Percentiles rank a stretch among this genome's conserved stretches.
Evolutionary conservation across 495 filamentous ascomycete genomes (phyloP).

Genomic region (Podospora bellae-mahoneyi): DNA sequence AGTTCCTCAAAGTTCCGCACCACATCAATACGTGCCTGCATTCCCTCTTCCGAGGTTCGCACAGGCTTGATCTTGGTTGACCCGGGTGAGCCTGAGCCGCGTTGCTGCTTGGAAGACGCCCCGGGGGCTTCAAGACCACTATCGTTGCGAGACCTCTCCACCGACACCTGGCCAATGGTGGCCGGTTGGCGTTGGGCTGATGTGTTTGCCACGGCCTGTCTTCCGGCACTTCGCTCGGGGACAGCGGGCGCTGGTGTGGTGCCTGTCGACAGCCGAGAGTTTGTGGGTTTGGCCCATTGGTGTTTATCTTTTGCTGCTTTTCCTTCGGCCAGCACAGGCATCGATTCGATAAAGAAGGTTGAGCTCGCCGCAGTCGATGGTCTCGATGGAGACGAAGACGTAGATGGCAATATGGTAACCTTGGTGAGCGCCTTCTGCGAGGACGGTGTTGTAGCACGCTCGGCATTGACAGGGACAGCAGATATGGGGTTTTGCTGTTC

Average conservation of each 20-base stretch:
- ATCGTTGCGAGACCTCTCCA: constrained; percentile 27
- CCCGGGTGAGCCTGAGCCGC: constrained; percentile 40
- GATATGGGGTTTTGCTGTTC: not conserved
- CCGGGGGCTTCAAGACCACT: constrained; percentile 22
- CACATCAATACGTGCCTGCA: constrained; percentile 40
- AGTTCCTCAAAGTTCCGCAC: constrained; percentile 72
- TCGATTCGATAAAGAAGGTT: constrained; percentile 31
- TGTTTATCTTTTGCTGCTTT: constrained; percentile 17
- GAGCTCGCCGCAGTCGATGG: constrained; percentile 17
- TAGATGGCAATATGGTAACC: constrained; percentile 33
- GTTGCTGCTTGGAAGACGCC: constrained; percentile 24
- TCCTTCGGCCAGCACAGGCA: constrained; percentile 28
- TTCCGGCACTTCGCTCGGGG: constrained; percentile 42
- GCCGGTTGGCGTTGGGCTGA: constrained; percentile 28
- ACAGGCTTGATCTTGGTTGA: constrained; percentile 45
- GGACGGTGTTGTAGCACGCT: constrained; percentile 20
- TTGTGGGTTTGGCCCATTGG: constrained; percentile 6
- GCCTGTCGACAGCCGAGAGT: constrained; percentile 9
- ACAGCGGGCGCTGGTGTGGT: constrained; percentile 33
- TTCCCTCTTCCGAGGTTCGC: constrained; percentile 51
- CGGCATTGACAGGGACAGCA: constrained; percentile 13
- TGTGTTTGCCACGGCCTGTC: constrained; percentile 25
- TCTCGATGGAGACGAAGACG: constrained; percentile 14
- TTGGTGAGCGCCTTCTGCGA: constrained; percentile 33
- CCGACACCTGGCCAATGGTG: constrained; percentile 33